These are phyloP conservation scores for Teunomyces panamensis DNA, from an alignment of 805 yeast genomes.

Conservation along the genomic window DNA sequence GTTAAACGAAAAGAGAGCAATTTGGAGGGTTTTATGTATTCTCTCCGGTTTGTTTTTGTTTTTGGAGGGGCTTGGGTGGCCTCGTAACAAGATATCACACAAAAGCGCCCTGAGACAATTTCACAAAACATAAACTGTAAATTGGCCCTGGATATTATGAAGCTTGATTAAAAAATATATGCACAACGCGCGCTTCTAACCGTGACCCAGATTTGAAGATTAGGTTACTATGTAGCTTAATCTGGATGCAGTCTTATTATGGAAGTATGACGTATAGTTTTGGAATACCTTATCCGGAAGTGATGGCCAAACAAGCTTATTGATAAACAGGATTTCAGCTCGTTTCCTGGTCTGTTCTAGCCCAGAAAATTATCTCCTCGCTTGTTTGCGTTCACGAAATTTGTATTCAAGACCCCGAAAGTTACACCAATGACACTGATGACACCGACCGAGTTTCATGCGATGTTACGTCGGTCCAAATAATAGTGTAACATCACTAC, in stretches of 20 bases:
- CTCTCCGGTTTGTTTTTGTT: slow-evolving; percentile 3
- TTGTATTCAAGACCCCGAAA: not conserved
- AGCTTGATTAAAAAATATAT: not conserved
- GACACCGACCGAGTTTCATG: not conserved
- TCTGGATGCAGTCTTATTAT: not conserved
- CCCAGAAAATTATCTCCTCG: not conserved
- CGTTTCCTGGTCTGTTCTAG: not conserved
- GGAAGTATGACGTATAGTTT: not conserved
- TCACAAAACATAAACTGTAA: slow-evolving; percentile 4
- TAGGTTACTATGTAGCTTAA: slow-evolving; percentile 1
- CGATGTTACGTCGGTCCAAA: not conserved
- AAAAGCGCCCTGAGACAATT: slow-evolving; percentile 2
- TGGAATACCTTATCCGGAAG: not conserved
- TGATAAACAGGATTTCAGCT: not conserved
- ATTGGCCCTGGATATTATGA: slow-evolving; percentile 3
- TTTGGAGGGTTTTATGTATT: slow-evolving; percentile 4
- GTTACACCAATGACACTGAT: not conserved
- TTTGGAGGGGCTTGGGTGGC: slow-evolving; percentile 4
- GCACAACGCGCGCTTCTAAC: slow-evolving; percentile 1
- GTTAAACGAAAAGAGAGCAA: not conserved
- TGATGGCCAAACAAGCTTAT: not conserved
- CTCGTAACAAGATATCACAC: slow-evolving; percentile 3
- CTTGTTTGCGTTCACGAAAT: not conserved
- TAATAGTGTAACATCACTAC: not conserved
- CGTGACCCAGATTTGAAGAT: slow-evolving; percentile 1